Conservation (phyloP, 179 eudicot genomes). For the Carnegiea gigantea region DNA sequence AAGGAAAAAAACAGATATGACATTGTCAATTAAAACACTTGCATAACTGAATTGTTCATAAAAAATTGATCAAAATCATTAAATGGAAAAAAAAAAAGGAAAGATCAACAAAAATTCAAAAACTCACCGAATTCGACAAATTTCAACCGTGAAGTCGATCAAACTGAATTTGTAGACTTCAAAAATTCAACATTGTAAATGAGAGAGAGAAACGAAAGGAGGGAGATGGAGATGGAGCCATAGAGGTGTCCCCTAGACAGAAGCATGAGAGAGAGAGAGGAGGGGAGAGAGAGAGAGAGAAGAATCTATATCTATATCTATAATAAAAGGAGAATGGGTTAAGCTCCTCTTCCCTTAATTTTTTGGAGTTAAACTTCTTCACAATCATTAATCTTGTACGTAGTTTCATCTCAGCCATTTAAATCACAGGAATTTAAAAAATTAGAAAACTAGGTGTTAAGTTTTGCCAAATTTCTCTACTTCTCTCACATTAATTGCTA, state of each 20-base stretch:
- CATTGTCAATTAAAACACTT: not conserved
- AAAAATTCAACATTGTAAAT: not conserved
- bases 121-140: conserved; percentile 12
- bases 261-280: conserved; percentile 11
- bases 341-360: too few species aligned
- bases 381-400: too few species aligned
- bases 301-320: too few species aligned
- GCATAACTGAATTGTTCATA: not conserved
- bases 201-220: not conserved
- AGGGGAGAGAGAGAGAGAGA: not conserved
- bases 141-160: not conserved
- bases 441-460: too few species aligned
- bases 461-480: too few species aligned
- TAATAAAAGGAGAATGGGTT: too few species aligned
- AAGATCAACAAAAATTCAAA: not conserved
- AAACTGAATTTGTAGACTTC: not conserved
- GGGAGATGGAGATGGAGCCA: too few species aligned
- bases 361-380: too few species aligned
- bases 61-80: not conserved
- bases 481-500: too few species aligned
- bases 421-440: too few species aligned
- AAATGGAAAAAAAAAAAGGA: not conserved
- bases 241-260: conserved; percentile 26
- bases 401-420: too few species aligned
- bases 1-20: not conserved